Evolutionary conservation across 805 yeast genomes (phyloP).

Genomic region (Yamadazyma insecticola): DNA sequence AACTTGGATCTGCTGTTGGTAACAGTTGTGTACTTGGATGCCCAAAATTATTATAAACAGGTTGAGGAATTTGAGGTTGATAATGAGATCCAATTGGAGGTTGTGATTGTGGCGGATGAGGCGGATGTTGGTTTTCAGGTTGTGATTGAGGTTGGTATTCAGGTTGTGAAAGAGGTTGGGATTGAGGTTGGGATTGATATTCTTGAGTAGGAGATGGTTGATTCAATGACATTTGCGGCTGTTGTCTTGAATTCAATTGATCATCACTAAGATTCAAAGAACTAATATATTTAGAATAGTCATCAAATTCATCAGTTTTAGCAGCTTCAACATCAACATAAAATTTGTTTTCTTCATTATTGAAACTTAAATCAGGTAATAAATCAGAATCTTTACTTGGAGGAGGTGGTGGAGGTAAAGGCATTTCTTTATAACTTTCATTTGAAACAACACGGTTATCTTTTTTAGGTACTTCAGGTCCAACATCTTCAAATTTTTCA

Average conservation of each 20-base stretch:
- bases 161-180: not conserved
- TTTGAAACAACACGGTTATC: conserved; percentile 7
- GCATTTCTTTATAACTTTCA: conserved; percentile 15
- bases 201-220: conserved; percentile 1
- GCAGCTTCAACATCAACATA: conserved; percentile 12
- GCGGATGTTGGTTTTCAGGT: conserved; percentile 7
- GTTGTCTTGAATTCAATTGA: conserved; percentile 4
- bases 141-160: conserved; percentile 6
- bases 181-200: conserved; percentile 2
- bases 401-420: conserved; percentile 23
- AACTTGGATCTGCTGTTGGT: conserved; percentile 3
- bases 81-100: not conserved
- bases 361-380: conserved; percentile 15
- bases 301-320: conserved; percentile 12
- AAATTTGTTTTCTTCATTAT: conserved; percentile 11
- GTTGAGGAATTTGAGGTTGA: not conserved
- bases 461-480: conserved; percentile 10
- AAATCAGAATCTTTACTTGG: conserved; percentile 12
- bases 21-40: conserved; percentile 4
- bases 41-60: conserved; percentile 1
- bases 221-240: conserved; percentile 1
- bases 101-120: not conserved
- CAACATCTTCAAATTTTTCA: conserved; percentile 19
- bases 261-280: conserved; percentile 12
- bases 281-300: conserved; percentile 19